phyloP scores from a whole-genome alignment of 1,139 yeast species.

The Arxiozyma heterogenica region DNA sequence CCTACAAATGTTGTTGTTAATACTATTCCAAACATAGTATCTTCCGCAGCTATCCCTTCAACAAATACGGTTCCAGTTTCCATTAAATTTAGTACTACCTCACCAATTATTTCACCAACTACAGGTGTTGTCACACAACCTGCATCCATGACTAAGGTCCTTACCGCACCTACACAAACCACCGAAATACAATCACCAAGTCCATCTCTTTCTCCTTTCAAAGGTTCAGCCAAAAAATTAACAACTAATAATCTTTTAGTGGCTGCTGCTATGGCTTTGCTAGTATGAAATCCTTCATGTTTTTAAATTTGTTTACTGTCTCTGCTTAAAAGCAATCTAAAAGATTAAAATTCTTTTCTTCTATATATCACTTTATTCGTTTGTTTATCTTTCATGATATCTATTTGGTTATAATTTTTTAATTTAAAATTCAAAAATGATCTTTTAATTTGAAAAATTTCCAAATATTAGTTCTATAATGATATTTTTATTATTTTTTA shows the following conservation, averaged over 20 bases:
- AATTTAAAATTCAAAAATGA: not conserved
- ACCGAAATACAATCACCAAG: not conserved
- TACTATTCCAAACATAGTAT: not conserved
- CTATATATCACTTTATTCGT: not conserved
- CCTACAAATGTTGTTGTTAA: not conserved
- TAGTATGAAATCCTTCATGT: not conserved
- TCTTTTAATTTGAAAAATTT: not conserved
- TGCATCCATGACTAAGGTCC: not conserved
- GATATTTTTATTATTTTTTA: not conserved
- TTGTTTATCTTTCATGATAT: not conserved
- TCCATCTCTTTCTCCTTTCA: not conserved
- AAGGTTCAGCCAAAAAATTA: conserved; percentile 2
- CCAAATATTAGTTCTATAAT: not conserved
- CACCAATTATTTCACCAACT: not conserved
- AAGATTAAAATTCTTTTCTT: not conserved
- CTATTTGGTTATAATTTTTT: not conserved
- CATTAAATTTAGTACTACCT: not conserved
- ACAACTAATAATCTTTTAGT: not conserved
- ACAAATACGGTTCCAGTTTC: not conserved
- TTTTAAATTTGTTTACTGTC: not conserved
- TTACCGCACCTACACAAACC: not conserved
- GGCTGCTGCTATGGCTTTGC: conserved; percentile 2
- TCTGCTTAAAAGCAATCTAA: not conserved
- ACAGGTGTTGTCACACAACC: not conserved
- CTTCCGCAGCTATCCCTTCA: not conserved